Evolutionary conservation across 192 early-diverging fungal species (phyloP).

Genomic region (Backusella mclennaniae): DNA sequence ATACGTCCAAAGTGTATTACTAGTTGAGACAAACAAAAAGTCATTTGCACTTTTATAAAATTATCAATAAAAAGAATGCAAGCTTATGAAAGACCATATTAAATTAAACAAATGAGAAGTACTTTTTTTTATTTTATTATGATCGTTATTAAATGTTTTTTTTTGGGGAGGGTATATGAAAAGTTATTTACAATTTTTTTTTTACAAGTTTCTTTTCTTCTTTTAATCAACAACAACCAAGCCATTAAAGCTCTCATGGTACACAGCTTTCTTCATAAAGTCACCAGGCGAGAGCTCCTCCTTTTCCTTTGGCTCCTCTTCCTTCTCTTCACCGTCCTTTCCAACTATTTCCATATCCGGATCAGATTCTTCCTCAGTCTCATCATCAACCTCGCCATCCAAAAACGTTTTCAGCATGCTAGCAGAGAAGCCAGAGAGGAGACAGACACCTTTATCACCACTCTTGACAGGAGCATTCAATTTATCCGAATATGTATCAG

Average conservation of each 20-base stretch:
- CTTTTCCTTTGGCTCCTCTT: background rate
- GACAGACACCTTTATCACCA: slow-evolving; percentile 31
- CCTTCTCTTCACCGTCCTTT: background rate
- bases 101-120: background rate
- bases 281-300: slow-evolving; percentile 9
- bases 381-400: slow-evolving; percentile 25
- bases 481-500: background rate
- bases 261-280: slow-evolving; percentile 32
- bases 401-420: slow-evolving; percentile 48
- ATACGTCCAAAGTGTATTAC: too few relatives aligned
- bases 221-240: slow-evolving; percentile 23
- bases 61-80: too few relatives aligned
- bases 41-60: too few relatives aligned
- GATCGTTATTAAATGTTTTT: background rate
- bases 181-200: background rate
- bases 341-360: background rate
- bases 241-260: slow-evolving; percentile 8
- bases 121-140: background rate
- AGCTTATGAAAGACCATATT: background rate
- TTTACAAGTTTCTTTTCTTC: background rate
- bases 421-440: slow-evolving; percentile 46
- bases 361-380: background rate
- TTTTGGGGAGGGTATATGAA: background rate
- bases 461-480: slow-evolving; percentile 32
- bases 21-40: too few relatives aligned